Conservation (phyloP, 2,329 filamentous ascomycete species). For the Zymoseptoria brevis region DNA sequence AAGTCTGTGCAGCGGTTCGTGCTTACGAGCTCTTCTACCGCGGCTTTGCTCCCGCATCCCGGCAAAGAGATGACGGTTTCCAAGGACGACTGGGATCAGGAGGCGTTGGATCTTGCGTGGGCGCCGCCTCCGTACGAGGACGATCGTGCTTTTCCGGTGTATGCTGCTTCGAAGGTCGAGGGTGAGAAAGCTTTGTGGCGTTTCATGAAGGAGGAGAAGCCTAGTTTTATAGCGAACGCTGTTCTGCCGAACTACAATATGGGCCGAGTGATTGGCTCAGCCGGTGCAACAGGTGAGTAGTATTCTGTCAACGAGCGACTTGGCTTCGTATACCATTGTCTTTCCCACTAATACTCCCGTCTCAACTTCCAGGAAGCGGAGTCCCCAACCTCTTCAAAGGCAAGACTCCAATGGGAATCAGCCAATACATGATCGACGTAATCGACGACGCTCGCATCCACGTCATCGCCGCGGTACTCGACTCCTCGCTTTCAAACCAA, state of each 20-base stretch:
- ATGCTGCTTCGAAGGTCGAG: conserved; percentile 41
- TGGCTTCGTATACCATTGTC: too few relatives aligned
- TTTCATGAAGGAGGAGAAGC: conserved; percentile 38
- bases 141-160: conserved; percentile 29
- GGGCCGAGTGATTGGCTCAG: conserved; percentile 13
- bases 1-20: conserved; percentile 38
- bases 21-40: conserved; percentile 37
- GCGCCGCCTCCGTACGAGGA: conserved; percentile 23
- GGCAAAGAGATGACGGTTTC: conserved; percentile 30
- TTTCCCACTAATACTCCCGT: too few relatives aligned
- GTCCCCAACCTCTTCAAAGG: conserved; percentile 16
- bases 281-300: conserved; percentile 10
- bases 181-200: conserved; percentile 42
- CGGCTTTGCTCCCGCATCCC: conserved; percentile 28
- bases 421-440: conserved; percentile 37
- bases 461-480: conserved; percentile 41
- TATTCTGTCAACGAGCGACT: too few relatives aligned
- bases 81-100: conserved; percentile 24
- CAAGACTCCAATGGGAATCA: not conserved
- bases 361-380: not conserved
- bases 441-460: conserved; percentile 46
- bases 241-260: conserved; percentile 24
- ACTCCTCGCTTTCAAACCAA: conserved; percentile 40
- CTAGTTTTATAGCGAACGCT: conserved; percentile 39
- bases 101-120: conserved; percentile 28